phyloP scores from a whole-genome alignment of 2,329 filamentous ascomycete species.

The Monilinia fructicola region DNA sequence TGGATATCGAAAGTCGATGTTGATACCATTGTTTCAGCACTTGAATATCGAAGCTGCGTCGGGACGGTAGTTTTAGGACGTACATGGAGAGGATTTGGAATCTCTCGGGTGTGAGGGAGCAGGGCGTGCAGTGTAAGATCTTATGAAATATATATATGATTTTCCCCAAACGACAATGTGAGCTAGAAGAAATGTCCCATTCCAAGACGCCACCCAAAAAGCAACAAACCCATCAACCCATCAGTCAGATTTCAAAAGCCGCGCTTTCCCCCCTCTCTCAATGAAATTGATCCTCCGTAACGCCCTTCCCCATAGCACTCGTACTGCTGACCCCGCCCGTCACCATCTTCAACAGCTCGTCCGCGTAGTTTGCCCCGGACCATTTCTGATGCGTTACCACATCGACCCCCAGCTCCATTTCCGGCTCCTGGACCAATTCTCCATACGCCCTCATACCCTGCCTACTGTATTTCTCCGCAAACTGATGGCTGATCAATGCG shows the following conservation, averaged over 20 bases:
- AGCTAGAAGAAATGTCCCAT: too few relatives aligned
- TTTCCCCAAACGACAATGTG: too few relatives aligned
- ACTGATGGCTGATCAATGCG: constrained; percentile 86
- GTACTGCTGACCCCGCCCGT: constrained; percentile 89
- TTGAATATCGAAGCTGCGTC: too few relatives aligned
- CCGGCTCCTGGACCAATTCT: constrained; percentile 95
- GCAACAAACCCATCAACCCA: background rate
- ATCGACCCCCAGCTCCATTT: constrained; percentile 87
- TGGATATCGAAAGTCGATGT: too few relatives aligned
- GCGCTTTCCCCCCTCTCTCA: constrained; percentile 10
- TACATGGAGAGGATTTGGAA: too few relatives aligned
- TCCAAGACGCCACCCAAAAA: background rate
- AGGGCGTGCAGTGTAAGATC: too few relatives aligned
- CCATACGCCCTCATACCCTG: constrained; percentile 95
- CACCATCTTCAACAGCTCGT: constrained; percentile 96
- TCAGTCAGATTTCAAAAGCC: background rate
- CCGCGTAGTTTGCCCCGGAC: constrained; percentile 91
- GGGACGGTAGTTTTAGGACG: too few relatives aligned
- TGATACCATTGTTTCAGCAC: too few relatives aligned
- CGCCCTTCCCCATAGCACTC: constrained; percentile 94
- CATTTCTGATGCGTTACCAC: constrained; percentile 99
- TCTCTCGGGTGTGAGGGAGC: too few relatives aligned
- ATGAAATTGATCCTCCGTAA: constrained; percentile 97
- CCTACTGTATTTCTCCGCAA: constrained; percentile 76
- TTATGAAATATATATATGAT: too few relatives aligned